Evolutionary conservation across 768 basidiomycete genomes (phyloP), one percentile per base, ranked within the genome.

Genomic region (Multifurca ochricompacta): DNA sequence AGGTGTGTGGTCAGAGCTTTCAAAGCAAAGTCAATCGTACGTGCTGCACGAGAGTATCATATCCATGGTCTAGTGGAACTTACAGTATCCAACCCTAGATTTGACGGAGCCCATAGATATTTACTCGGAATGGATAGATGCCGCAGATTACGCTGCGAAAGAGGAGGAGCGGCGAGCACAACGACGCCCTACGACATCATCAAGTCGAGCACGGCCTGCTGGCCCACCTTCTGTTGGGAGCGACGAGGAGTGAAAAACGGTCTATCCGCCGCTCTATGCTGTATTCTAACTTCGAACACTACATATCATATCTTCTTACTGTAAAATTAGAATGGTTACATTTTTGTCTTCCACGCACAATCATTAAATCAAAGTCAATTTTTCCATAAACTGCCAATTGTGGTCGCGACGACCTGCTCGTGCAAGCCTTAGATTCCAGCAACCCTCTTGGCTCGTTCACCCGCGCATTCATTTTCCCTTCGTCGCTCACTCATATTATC

Each of bases 121-220:
- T 28, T 92, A 91, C 67, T 90, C 89, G 6, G 87, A 90, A 65
- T 92, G 90, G 90, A 89, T 91, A 59, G 88, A 91, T 66, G 88
- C 88, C 45, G 86, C 87, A 6, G 88, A 91, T 66, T 83, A 85
- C 8, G 88, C 87, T 31, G 84, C 89, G 66, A 77, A 73, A 54
- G 81, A 85, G 45, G 79, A 78, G 16, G 74, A 75, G 4, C 49
- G 51, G 27, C 53, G 49, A 19, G 64, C 71, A 23, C 66, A 71
- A 31, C 79, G 80, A 35, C 78, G 82, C 39, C 75, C 79, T 3
- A 70, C 68, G 32, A 76, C 74, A 25, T 75, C 82, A 3, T 88
- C 87, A 0, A 77, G 75, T 46, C 67, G 75, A 62, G 61, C 66
- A 18, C 64, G 61, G n/a, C 70, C 68, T 0, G 67, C 65, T 3